Base-by-base conservation (phyloP, 176 grass and related monocot species). In the Lolium perenne region DNA sequence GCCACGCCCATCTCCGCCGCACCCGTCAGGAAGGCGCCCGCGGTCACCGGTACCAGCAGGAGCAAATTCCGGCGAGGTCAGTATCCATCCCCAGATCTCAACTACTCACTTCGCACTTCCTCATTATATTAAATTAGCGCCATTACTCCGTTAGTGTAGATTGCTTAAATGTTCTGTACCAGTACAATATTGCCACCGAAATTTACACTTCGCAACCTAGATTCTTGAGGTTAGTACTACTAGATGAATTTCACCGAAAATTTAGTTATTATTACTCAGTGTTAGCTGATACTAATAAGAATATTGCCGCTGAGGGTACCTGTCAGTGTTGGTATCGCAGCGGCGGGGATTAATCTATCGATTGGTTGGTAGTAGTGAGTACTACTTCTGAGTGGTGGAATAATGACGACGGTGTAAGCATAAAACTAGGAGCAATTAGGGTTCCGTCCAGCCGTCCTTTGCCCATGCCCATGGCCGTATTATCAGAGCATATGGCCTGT, bases 61-160 rank as follows among this genome's bases (percentile, higher is more conserved):
- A 74, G 74, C 82, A 98, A 95, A 74, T 87, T 90, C 69, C 89
- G 93, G 62, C 89, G 93, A 98, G 95, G 95, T 98, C 84, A 93
- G 85, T 82, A 62, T 54, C 48, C 26, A 17, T 56, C 47, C 47
- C n/a, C 47, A 84, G 85, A 91, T 91, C 89, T 91, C 58, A 78
- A 83, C 88, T 22, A 35, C 62, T 11, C 9, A 47, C 46, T 47
- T 47, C 46, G 1, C 46, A 18, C 40, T 66, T 75, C 41, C 66
- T 16, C 6, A 23, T 74, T 77, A 21, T 67, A 45, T 45, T 79
- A 56, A 56, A 3, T 65, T 55, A 26, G 10, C 62, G 55, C 51
- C 58, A 70, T 45, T 45, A 47, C 32, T 35, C 32, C 1, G n/a
- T n/a, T 35, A 3, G 32, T 35, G 11, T 79, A 48, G 57, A 51